Conservation (phyloP, 1,139 yeast species). For the Nadsonia commutata region DNA sequence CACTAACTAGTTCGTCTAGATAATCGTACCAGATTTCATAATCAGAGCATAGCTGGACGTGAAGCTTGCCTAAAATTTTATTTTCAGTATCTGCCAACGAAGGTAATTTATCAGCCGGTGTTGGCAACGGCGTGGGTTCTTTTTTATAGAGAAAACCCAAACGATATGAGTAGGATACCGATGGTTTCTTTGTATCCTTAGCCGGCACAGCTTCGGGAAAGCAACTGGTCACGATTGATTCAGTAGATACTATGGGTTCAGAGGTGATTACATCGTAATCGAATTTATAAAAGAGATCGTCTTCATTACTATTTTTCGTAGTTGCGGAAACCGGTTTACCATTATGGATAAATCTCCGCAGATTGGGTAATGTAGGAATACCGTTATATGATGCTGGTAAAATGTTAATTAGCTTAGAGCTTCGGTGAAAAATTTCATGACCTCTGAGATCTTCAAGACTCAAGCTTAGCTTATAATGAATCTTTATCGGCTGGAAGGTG, state of each 20-base stretch:
- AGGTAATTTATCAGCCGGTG: neutral
- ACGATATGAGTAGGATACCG: neutral
- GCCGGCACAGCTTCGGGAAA: too few species aligned
- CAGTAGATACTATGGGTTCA: too few species aligned
- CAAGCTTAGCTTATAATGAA: neutral
- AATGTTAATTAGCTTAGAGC: neutral
- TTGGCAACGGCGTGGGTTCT: neutral
- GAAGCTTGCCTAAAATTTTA: neutral
- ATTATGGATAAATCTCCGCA: neutral
- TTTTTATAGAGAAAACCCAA: neutral
- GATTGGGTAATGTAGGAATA: neutral
- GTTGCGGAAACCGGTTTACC: too few species aligned
- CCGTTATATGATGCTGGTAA: neutral
- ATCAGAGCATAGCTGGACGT: neutral
- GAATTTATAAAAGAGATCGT: too few species aligned
- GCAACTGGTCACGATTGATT: too few species aligned
- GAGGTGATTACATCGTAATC: too few species aligned
- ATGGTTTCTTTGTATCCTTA: neutral
- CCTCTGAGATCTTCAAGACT: neutral
- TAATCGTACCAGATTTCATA: neutral
- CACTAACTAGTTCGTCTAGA: neutral
- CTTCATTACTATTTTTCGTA: too few species aligned
- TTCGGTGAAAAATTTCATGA: neutral
- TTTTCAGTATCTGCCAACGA: neutral
- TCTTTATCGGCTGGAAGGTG: neutral